Conservation (phyloP, 2,329 filamentous ascomycete species). For the Penicillium brevicompactum region DNA sequence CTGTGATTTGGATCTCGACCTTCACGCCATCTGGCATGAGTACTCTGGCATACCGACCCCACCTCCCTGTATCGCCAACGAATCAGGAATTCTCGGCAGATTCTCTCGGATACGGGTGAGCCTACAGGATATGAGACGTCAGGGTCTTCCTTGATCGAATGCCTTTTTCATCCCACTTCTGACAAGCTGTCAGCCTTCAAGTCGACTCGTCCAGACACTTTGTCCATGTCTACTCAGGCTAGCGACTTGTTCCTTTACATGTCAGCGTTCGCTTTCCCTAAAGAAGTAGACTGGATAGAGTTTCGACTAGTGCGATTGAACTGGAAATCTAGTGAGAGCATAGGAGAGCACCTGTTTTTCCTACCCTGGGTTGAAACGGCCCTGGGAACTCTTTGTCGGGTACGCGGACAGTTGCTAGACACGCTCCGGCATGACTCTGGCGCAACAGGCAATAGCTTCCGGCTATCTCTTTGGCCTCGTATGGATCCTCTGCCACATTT, state of each 20-base stretch:
- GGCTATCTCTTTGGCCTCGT: not conserved
- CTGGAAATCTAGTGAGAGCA: not conserved
- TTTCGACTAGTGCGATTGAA: not conserved
- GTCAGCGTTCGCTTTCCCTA: not conserved
- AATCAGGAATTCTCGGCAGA: not conserved
- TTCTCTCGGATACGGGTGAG: not conserved
- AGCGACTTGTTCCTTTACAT: not conserved
- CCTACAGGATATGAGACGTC: not conserved
- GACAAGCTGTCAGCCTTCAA: no score
- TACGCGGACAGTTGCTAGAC: slow-evolving; percentile 1
- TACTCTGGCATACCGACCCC: slow-evolving; percentile 1
- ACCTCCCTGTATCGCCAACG: slow-evolving; percentile 4
- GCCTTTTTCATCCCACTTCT: no score
- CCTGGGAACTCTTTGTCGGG: not conserved
- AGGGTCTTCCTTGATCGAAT: not conserved
- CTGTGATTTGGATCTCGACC: not conserved
- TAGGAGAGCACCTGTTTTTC: slow-evolving; percentile 2
- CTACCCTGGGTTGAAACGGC: slow-evolving; percentile 1
- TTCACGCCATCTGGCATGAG: slow-evolving; percentile 3
- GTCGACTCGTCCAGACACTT: no score
- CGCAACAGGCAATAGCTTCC: not conserved
- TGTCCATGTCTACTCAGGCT: not conserved
- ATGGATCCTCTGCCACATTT: not conserved
- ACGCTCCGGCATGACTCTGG: not conserved
- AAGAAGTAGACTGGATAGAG: not conserved